Evolutionary conservation across 2,329 filamentous ascomycete species (phyloP).

Genomic region (Fusarium sp.): DNA sequence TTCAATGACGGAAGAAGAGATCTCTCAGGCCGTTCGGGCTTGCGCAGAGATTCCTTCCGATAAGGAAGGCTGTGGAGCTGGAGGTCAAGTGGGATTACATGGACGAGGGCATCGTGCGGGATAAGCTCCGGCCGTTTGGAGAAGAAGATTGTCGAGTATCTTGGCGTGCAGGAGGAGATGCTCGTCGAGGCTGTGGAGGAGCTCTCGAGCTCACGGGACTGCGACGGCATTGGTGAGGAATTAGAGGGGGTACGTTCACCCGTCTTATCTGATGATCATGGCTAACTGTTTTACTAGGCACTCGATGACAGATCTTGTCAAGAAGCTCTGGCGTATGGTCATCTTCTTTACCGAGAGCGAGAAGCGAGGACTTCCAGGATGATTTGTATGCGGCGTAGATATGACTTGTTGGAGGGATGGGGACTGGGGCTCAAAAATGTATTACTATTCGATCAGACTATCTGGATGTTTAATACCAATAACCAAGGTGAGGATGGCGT

Average conservation of each 20-base stretch:
- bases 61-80: conserved; percentile 91
- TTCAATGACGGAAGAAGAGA: conserved; percentile 86
- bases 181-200: conserved; percentile 93
- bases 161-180: conserved; percentile 96
- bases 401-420: neutral
- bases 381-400: conserved; percentile 31
- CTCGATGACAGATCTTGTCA: conserved; percentile 95
- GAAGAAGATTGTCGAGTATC: conserved; percentile 97
- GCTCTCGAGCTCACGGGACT: conserved; percentile 78
- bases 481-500: conserved; percentile 17
- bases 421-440: conserved; percentile 20
- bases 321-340: conserved; percentile 98
- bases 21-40: conserved; percentile 85
- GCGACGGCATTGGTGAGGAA: conserved; percentile 86
- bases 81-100: conserved; percentile 92
- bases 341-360: conserved; percentile 98
- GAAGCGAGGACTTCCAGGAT: conserved; percentile 85
- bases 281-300: conserved; percentile 63
- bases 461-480: conserved; percentile 26
- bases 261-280: neutral
- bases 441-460: conserved; percentile 23
- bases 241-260: conserved; percentile 78
- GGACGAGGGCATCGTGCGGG: conserved; percentile 81
- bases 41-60: conserved; percentile 92
- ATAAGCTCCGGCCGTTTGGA: conserved; percentile 93